A percentile compares a stretch with the other conserved stretches of the same genome.
phyloP scores from a whole-genome alignment of 2,329 filamentous ascomycete species.

The Sarocladium brachiariae region DNA sequence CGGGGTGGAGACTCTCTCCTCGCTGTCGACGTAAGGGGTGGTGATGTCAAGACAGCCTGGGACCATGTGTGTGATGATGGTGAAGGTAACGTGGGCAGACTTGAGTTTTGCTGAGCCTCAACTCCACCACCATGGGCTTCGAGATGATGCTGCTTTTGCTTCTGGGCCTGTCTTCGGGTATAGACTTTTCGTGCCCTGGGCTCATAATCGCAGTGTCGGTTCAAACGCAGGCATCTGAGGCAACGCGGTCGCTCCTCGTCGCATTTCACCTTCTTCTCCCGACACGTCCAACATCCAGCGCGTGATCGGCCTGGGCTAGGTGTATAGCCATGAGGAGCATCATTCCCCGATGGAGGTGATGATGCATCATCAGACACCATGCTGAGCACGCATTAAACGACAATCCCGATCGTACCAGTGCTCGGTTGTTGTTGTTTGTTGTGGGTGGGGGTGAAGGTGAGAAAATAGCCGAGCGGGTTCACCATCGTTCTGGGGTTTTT shows the following conservation, averaged over 20 bases:
- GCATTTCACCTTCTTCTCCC: background rate
- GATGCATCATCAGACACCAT: too few species aligned
- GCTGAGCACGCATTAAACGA: too few species aligned
- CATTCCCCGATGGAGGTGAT: too few species aligned
- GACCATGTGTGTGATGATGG: background rate
- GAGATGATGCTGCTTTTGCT: background rate
- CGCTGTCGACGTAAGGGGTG: background rate
- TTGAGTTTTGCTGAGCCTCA: background rate
- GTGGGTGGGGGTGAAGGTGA: too few species aligned
- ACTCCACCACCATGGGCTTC: background rate
- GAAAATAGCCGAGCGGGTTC: too few species aligned
- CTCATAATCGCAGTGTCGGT: background rate
- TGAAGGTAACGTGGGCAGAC: background rate
- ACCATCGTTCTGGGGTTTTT: too few species aligned
- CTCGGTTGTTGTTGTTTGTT: too few species aligned
- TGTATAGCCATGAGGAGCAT: too few species aligned
- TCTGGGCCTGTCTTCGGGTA: background rate
- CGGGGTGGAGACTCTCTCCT: background rate
- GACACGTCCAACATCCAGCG: slow-evolving; percentile 1
- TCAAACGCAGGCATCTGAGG: background rate
- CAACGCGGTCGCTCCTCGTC: background rate
- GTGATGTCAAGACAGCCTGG: background rate
- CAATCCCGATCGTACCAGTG: too few species aligned
- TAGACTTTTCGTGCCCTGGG: background rate
- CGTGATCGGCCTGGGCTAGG: background rate